Conservation (phyloP, 345 rosid species). For the Bruguiera gymnorhiza region DNA sequence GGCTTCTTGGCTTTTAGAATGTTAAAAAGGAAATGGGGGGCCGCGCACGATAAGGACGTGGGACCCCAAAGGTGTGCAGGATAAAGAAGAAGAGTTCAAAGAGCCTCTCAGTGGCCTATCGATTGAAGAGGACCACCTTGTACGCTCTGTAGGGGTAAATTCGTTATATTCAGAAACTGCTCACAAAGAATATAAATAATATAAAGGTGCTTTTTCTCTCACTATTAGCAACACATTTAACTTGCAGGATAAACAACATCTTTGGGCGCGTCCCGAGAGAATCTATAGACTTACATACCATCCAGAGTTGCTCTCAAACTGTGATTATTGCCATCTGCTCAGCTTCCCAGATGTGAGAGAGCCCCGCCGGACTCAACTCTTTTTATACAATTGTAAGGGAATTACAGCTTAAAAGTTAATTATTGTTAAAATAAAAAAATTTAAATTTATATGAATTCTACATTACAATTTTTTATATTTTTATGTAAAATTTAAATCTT, state of each 20-base stretch:
- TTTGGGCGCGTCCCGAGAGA: too few species aligned
- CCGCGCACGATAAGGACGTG: conserved; percentile 42
- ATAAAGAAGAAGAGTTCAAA: conserved; percentile 9
- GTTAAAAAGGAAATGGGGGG: conserved; percentile 1
- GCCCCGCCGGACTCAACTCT: too few species aligned
- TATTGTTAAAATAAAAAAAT: too few species aligned
- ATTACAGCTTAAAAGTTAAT: too few species aligned
- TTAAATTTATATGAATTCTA: too few species aligned
- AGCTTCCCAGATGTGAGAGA: too few species aligned
- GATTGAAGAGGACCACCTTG: conserved; percentile 42
- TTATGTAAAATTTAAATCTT: too few species aligned
- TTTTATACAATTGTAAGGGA: too few species aligned
- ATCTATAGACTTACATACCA: too few species aligned
- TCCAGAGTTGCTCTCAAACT: too few species aligned
- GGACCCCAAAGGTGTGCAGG: conserved; percentile 14
- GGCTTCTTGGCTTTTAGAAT: conserved; percentile 8
- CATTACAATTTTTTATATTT: too few species aligned
- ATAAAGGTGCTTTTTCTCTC: background rate
- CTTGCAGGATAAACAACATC: background rate
- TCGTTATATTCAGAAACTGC: conserved; percentile 15
- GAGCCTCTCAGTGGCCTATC: conserved; percentile 29
- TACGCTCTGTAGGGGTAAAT: conserved; percentile 17
- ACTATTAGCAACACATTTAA: background rate
- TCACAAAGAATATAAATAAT: background rate
- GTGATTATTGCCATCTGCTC: too few species aligned